These are phyloP conservation scores for Eremothecium cymbalariae DNA, from an alignment of 1,139 yeast genomes.

Conservation along the genomic window DNA sequence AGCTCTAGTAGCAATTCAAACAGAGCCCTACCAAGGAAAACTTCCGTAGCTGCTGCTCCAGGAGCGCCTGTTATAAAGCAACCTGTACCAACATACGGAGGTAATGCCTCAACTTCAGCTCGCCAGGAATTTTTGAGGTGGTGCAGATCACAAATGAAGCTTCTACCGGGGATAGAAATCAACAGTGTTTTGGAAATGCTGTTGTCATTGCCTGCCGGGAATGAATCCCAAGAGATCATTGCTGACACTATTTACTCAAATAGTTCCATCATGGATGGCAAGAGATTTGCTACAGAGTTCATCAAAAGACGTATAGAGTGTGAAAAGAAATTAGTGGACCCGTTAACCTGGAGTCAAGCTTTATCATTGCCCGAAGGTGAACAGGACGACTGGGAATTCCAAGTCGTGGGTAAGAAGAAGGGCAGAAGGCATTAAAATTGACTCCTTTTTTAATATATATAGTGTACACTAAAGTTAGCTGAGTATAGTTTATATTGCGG, in stretches of 20 bases:
- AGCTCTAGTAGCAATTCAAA: slow-evolving; percentile 23
- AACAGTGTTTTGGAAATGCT: slow-evolving; percentile 76
- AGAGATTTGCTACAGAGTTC: slow-evolving; percentile 88
- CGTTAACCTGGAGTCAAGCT: slow-evolving; percentile 61
- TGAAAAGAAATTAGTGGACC: slow-evolving; percentile 52
- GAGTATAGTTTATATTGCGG: too few species aligned
- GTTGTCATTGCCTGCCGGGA: slow-evolving; percentile 63
- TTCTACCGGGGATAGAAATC: slow-evolving; percentile 65
- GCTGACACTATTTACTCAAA: slow-evolving; percentile 89
- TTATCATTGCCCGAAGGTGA: slow-evolving; percentile 45
- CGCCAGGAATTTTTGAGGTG: slow-evolving; percentile 71
- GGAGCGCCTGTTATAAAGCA: slow-evolving; percentile 22
- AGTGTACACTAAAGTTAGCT: too few species aligned
- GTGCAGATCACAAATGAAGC: slow-evolving; percentile 70
- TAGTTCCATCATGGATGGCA: slow-evolving; percentile 89
- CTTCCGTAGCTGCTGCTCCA: slow-evolving; percentile 3
- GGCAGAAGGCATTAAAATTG: slow-evolving; percentile 36
- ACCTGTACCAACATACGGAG: slow-evolving; percentile 31
- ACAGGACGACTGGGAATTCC: slow-evolving; percentile 78
- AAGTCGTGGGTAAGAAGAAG: slow-evolving; percentile 61
- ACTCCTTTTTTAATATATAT: too few species aligned
- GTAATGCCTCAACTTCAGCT: slow-evolving; percentile 32
- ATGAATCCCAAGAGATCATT: slow-evolving; percentile 75
- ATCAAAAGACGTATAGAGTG: slow-evolving; percentile 66
- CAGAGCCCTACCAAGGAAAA: slow-evolving; percentile 7